Conservation (phyloP, 192 early-diverging fungal genomes). For the Coemansia reversa region DNA sequence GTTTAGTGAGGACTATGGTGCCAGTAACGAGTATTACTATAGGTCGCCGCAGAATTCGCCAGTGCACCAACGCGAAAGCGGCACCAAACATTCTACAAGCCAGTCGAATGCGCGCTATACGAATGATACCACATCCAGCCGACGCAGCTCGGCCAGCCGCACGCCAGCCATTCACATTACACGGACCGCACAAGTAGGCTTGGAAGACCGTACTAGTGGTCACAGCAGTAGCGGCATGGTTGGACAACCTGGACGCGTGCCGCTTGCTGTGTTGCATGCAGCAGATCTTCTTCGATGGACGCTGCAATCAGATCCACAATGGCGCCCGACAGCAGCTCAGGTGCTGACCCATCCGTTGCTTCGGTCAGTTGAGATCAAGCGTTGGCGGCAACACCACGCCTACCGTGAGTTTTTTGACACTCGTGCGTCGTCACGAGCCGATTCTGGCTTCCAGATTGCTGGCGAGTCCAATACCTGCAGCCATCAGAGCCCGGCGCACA, state of each 20-base stretch:
- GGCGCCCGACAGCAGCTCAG: conserved; percentile 59
- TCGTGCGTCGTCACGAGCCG: neutral
- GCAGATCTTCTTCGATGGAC: conserved; percentile 62
- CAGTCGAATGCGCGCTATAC: conserved; percentile 26
- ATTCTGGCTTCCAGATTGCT: neutral
- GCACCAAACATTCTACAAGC: conserved; percentile 1
- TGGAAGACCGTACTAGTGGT: neutral
- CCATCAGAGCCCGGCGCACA: too few species aligned
- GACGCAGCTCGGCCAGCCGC: conserved; percentile 7
- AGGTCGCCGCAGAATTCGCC: neutral
- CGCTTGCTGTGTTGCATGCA: conserved; percentile 57
- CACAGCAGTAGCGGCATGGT: neutral
- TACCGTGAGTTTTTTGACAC: neutral
- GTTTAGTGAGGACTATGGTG: neutral
- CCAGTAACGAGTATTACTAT: neutral
- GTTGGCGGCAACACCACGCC: conserved; percentile 5
- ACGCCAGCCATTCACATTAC: conserved; percentile 3
- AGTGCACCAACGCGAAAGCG: neutral
- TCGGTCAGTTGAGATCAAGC: conserved; percentile 17
- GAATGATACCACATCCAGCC: neutral
- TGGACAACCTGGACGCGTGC: conserved; percentile 38
- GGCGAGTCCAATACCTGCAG: too few species aligned
- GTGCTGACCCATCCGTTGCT: conserved; percentile 63
- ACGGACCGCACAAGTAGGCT: neutral
- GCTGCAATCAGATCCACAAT: conserved; percentile 56